Conservation (phyloP, 345 rosid genomes). For the Eucalyptus dawsonii region DNA sequence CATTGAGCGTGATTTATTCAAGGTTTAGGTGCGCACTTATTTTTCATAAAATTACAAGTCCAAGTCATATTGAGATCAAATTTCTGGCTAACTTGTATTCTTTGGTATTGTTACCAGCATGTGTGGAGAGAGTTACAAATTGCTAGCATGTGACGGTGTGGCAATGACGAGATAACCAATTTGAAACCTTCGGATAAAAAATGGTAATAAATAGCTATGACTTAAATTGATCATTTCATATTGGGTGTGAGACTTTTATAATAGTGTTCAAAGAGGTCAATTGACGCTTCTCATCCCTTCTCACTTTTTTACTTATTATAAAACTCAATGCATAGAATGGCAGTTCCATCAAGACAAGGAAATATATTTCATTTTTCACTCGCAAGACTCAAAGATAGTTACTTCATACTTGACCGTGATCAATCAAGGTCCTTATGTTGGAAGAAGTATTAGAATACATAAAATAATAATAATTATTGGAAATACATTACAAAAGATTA, state of each 20-base stretch:
- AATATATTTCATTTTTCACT: not conserved
- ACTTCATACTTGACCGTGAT: not conserved
- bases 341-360: not conserved
- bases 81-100: not conserved
- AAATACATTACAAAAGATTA: no score
- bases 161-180: not conserved
- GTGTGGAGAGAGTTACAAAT: not conserved
- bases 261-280: not conserved
- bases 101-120: not conserved
- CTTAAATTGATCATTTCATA: not conserved
- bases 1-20: not conserved
- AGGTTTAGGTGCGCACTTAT: not conserved
- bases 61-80: not conserved
- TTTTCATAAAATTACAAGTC: not conserved
- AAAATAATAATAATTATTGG: no score
- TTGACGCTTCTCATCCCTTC: not conserved
- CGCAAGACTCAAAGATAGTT: not conserved
- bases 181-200: not conserved
- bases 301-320: not conserved
- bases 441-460: not conserved
- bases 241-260: not conserved
- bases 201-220: not conserved
- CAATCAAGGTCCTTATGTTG: not conserved
- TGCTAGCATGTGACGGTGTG: not conserved
- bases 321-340: not conserved